These are phyloP conservation scores for Trichophyton verrucosum DNA, from an alignment of 2,329 filamentous ascomycete species.

Conservation along the genomic window DNA sequence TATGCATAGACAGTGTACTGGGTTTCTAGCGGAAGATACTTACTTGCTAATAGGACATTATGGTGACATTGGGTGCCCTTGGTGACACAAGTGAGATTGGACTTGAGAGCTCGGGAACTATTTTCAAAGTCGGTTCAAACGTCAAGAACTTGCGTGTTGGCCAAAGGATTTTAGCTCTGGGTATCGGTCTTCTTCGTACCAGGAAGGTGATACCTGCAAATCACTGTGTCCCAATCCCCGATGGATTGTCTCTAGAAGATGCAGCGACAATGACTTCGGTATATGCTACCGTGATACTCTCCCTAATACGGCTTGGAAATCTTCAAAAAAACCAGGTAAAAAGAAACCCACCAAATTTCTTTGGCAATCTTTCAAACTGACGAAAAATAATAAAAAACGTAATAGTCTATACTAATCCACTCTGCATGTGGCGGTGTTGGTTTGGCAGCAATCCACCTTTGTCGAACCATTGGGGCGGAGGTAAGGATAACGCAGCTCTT, in stretches of 20 bases:
- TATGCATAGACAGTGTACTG: not conserved
- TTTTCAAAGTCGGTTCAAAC: not conserved
- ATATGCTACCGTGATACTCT: constrained; percentile 18
- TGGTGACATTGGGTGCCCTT: not conserved
- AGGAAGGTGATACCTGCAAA: not conserved
- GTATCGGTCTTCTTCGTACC: not conserved
- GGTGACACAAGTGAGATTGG: not conserved
- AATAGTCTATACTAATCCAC: constrained; percentile 18
- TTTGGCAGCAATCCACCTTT: constrained; percentile 16
- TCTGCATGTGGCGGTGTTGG: constrained; percentile 17
- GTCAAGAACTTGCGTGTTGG: not conserved
- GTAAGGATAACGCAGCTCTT: not conserved
- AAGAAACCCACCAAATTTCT: not conserved
- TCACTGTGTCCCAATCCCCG: constrained; percentile 14
- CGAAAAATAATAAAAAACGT: not conserved
- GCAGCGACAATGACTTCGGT: constrained; percentile 18
- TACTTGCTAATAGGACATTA: not conserved
- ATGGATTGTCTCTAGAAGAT: constrained; percentile 18
- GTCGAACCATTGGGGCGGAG: constrained; percentile 10
- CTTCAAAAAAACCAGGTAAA: constrained; percentile 6
- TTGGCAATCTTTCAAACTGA: not conserved
- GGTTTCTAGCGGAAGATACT: not conserved
- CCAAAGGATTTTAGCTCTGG: not conserved
- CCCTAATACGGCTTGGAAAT: constrained; percentile 15
- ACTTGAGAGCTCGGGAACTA: not conserved